Evolutionary conservation across 108 stramenopile genomes (phyloP).

Genomic region (Pseudonitzschia delicatissima): DNA sequence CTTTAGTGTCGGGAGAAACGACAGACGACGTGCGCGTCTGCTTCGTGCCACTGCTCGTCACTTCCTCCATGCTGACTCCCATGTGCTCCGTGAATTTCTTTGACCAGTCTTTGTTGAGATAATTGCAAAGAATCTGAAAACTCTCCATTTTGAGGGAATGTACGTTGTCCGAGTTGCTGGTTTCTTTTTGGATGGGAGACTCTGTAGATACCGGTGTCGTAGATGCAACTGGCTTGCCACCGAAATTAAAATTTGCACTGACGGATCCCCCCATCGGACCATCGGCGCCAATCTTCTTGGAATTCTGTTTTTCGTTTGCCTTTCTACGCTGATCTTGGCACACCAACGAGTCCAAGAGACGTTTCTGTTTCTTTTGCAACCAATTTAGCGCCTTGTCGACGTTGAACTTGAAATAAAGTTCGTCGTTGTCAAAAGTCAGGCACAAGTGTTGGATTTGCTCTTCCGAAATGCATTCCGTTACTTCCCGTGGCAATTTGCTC

Average conservation of each 20-base stretch:
- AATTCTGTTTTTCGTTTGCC: not conserved
- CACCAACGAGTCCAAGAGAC: slow-evolving; percentile 33
- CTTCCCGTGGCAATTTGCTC: slow-evolving; percentile 24
- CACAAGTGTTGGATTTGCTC: slow-evolving; percentile 53
- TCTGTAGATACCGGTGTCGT: slow-evolving; percentile 1
- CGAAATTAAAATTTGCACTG: slow-evolving; percentile 28
- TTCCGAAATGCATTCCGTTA: slow-evolving; percentile 33
- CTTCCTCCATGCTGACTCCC: slow-evolving; percentile 4
- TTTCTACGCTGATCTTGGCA: slow-evolving; percentile 12
- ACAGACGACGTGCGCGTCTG: not conserved
- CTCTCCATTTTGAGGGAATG: slow-evolving; percentile 17
- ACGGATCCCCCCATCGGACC: slow-evolving; percentile 18
- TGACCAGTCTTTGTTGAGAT: slow-evolving; percentile 49
- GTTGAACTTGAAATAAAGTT: slow-evolving; percentile 52
- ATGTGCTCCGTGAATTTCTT: slow-evolving; percentile 33
- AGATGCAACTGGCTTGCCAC: not conserved
- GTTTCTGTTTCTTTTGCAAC: slow-evolving; percentile 51
- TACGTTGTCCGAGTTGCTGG: not conserved
- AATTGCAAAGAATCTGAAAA: slow-evolving; percentile 65
- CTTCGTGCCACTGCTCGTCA: not conserved
- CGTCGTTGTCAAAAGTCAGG: slow-evolving; percentile 37
- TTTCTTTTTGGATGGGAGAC: slow-evolving; percentile 2
- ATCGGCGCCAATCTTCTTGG: not conserved
- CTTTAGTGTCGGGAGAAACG: not conserved
- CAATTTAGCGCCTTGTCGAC: slow-evolving; percentile 42